These are phyloP conservation scores for Venustampulla echinocandica DNA, from an alignment of 495 filamentous ascomycete genomes.

Conservation along the genomic window DNA sequence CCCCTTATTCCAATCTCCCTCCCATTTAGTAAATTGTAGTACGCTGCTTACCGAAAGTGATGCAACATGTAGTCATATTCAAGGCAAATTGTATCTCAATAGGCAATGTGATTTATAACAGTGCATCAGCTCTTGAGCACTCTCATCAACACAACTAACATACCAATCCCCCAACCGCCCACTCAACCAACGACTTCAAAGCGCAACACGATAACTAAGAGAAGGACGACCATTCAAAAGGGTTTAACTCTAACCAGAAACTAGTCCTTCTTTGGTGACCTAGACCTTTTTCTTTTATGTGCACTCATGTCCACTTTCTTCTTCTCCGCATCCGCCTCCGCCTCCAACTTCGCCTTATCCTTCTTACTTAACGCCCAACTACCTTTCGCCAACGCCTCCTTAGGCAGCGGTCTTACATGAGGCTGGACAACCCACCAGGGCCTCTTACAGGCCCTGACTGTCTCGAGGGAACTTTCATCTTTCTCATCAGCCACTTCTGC, in stretches of 20 bases:
- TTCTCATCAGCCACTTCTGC: constrained; percentile 16
- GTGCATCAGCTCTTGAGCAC: constrained; percentile 5
- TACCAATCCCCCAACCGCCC: background rate
- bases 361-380: constrained; percentile 57
- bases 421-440: constrained; percentile 95
- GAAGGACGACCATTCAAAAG: too few species aligned
- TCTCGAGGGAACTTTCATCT: constrained; percentile 53
- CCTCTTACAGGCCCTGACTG: constrained; percentile 59
- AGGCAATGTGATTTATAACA: too few species aligned
- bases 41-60: too few species aligned
- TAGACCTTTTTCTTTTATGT: constrained; percentile 17
- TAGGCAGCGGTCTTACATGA: constrained; percentile 77
- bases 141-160: background rate
- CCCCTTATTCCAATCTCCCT: too few species aligned
- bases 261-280: constrained; percentile 33
- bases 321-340: constrained; percentile 13
- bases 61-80: too few species aligned
- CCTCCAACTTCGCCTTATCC: constrained; percentile 31
- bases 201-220: too few species aligned
- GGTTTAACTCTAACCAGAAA: constrained; percentile 28
- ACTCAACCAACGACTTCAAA: background rate
- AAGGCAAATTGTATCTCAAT: too few species aligned
- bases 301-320: background rate
- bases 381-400: constrained; percentile 78
- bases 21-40: too few species aligned